Evolutionary conservation across 2,329 filamentous ascomycete species (phyloP).

Genomic region (Trichoderma brevicompactum): DNA sequence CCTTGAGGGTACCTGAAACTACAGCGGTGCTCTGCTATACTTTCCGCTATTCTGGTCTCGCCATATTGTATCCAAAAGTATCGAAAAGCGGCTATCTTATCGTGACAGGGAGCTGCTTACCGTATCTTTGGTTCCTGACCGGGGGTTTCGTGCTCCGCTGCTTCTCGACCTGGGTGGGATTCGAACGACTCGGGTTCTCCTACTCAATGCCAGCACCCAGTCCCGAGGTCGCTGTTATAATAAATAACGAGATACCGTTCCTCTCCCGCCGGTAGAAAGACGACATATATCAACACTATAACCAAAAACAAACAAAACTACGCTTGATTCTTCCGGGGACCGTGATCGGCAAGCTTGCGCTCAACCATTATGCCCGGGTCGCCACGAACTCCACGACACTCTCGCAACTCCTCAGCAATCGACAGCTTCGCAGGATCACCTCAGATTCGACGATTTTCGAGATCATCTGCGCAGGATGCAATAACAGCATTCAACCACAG

Average conservation of each 20-base stretch:
- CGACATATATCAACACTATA: not conserved
- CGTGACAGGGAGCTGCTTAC: slow-evolving; percentile 23
- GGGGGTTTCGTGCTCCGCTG: slow-evolving; percentile 11
- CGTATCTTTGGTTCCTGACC: slow-evolving; percentile 23
- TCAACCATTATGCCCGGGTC: slow-evolving; percentile 44
- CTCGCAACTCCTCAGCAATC: slow-evolving; percentile 60
- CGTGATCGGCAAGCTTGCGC: slow-evolving; percentile 14
- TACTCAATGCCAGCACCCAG: not conserved
- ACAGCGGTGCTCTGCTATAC: not conserved
- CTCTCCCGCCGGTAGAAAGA: not conserved
- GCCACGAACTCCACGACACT: slow-evolving; percentile 63
- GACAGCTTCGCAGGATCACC: slow-evolving; percentile 55
- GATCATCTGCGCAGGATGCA: slow-evolving; percentile 56
- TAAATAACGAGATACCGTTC: not conserved
- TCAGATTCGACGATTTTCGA: slow-evolving; percentile 53
- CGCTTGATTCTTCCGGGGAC: not conserved
- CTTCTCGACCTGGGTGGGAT: not conserved
- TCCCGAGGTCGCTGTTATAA: not conserved
- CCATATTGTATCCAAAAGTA: not conserved
- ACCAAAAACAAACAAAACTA: not conserved
- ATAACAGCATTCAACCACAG: slow-evolving; percentile 54
- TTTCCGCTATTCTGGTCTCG: not conserved
- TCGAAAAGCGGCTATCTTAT: slow-evolving; percentile 13
- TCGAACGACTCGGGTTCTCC: slow-evolving; percentile 9
- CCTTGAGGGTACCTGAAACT: not conserved